Percentiles rank a stretch among this genome's conserved stretches.
Evolutionary conservation across 768 basidiomycete genomes (phyloP).

Genomic region (Terana coerulea): DNA sequence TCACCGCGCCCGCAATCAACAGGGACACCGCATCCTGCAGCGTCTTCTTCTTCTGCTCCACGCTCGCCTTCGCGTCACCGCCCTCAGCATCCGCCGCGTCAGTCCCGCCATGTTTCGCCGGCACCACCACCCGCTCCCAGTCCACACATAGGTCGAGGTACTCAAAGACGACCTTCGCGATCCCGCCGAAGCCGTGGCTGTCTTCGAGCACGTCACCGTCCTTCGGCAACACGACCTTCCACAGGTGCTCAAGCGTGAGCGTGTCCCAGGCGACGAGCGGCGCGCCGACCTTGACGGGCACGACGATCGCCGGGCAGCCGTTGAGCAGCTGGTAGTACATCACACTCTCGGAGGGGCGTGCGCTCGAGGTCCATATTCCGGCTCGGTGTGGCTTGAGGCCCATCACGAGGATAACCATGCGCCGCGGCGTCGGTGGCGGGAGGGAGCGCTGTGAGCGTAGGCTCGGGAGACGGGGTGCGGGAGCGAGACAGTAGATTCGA

Average conservation of each 20-base stretch:
- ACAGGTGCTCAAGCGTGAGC: conserved; percentile 53
- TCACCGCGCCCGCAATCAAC: conserved; percentile 51
- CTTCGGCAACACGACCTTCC: conserved; percentile 44
- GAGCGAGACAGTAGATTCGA: conserved; percentile 44
- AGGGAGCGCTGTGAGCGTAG: conserved; percentile 38
- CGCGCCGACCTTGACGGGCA: conserved; percentile 55
- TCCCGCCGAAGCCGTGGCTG: conserved; percentile 43
- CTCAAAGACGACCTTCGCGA: conserved; percentile 54
- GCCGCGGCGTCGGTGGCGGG: conserved; percentile 43
- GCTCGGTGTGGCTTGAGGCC: conserved; percentile 59
- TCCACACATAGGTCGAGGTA: conserved; percentile 60
- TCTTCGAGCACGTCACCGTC: conserved; percentile 28
- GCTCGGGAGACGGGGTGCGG: conserved; percentile 49
- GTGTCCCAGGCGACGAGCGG: conserved; percentile 66
- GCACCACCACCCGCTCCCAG: conserved; percentile 48
- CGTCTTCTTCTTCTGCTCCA: conserved; percentile 33
- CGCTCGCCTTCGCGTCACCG: conserved; percentile 15
- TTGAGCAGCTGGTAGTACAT: conserved; percentile 59
- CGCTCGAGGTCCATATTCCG: conserved; percentile 52
- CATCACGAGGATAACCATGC: conserved; percentile 53
- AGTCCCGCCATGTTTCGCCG: conserved; percentile 12
- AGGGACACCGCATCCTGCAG: conserved; percentile 46
- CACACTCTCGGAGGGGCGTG: conserved; percentile 58
- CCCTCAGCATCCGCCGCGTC: conserved; percentile 7
- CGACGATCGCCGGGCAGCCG: conserved; percentile 55